Conservation (phyloP, 1,284 basidiomycete species). For the Ustilago trichophora region DNA sequence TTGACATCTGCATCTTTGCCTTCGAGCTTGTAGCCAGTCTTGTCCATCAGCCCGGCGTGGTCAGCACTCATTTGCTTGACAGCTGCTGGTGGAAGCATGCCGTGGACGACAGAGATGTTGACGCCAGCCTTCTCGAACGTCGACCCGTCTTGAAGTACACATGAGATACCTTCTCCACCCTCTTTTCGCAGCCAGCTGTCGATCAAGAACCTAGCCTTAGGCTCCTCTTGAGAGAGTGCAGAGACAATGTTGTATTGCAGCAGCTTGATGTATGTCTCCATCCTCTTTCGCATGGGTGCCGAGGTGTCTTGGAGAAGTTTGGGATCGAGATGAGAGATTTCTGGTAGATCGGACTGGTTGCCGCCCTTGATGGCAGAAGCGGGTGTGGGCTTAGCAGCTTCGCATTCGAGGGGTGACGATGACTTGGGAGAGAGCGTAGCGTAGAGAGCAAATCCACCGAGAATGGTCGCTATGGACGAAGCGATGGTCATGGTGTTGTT, state of each 20-base stretch:
- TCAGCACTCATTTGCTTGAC: constrained; percentile 94
- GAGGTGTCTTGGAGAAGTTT: constrained; percentile 45
- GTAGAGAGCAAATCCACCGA: constrained; percentile 21
- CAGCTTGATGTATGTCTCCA: constrained; percentile 80
- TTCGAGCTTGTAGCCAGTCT: constrained; percentile 57
- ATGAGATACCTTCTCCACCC: constrained; percentile 87
- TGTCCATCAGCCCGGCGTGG: constrained; percentile 73
- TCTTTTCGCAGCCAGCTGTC: constrained; percentile 86
- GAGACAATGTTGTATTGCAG: constrained; percentile 85
- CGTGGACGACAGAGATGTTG: constrained; percentile 92
- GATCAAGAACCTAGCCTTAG: constrained; percentile 75
- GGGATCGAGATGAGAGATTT: constrained; percentile 57
- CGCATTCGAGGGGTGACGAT: constrained; percentile 20
- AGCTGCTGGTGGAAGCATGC: constrained; percentile 83
- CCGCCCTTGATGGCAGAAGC: constrained; percentile 41
- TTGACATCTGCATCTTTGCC: constrained; percentile 71
- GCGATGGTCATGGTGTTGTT: constrained; percentile 6
- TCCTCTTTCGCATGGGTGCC: constrained; percentile 72
- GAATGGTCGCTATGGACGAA: constrained; percentile 15
- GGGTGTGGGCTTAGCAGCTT: constrained; percentile 32
- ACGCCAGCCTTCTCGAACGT: constrained; percentile 96
- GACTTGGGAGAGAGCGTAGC: constrained; percentile 1
- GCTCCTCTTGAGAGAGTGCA: constrained; percentile 81
- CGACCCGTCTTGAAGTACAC: constrained; percentile 79
- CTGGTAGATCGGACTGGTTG: constrained; percentile 52